phyloP scores from a whole-genome alignment of 805 yeast species.

The Candida morakotiae region DNA sequence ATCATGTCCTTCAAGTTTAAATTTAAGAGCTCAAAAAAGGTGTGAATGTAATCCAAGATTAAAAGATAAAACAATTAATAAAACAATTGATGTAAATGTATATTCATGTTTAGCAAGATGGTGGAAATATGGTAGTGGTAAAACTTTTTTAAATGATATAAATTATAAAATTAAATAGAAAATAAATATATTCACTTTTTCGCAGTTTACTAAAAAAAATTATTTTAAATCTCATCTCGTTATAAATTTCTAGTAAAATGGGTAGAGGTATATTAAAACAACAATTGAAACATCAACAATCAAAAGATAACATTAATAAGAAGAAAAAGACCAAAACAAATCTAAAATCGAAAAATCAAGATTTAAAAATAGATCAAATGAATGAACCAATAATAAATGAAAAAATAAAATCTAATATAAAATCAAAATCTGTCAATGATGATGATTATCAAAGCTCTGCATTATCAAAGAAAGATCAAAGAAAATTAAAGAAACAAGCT shows the following conservation, averaged over 20 bases:
- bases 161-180: conserved; percentile 12
- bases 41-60: conserved; percentile 30
- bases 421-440: conserved; percentile 12
- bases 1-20: conserved; percentile 36
- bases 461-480: conserved; percentile 61
- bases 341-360: conserved; percentile 6
- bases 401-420: conserved; percentile 10
- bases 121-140: conserved; percentile 73
- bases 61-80: conserved; percentile 12
- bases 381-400: conserved; percentile 5
- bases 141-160: conserved; percentile 47
- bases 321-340: conserved; percentile 22
- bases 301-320: conserved; percentile 18
- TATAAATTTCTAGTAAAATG: conserved; percentile 4
- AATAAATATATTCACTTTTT: neutral
- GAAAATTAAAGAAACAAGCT: conserved; percentile 51
- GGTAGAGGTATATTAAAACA: conserved; percentile 22
- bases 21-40: conserved; percentile 29
- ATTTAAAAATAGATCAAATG: conserved; percentile 10
- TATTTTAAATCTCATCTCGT: conserved; percentile 5
- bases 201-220: conserved; percentile 2
- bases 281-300: conserved; percentile 28
- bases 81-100: conserved; percentile 37
- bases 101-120: conserved; percentile 68
- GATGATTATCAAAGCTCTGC: conserved; percentile 45